These are phyloP conservation scores for Diplosphaera chodatii DNA, from an alignment of 139 green algal genomes.

Conservation along the genomic window DNA sequence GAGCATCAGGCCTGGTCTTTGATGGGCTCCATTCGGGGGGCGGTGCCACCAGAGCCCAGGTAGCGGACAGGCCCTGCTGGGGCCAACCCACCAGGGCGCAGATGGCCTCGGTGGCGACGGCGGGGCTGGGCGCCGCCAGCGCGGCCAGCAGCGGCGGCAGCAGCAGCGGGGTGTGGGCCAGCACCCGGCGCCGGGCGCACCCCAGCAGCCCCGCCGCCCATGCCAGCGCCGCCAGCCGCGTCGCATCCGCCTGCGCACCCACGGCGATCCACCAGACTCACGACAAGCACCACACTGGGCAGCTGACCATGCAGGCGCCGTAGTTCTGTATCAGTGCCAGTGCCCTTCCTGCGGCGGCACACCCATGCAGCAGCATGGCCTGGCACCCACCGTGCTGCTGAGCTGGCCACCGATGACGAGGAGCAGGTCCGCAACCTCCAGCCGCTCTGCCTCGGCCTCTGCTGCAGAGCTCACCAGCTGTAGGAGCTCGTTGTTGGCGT, in stretches of 20 bases:
- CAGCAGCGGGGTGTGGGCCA: constrained; percentile 50
- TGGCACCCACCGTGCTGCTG: constrained; percentile 17
- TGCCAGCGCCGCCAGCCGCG: constrained; percentile 72
- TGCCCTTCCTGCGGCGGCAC: no score
- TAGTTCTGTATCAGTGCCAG: no score
- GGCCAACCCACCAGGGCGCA: constrained; percentile 18
- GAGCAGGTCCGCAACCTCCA: constrained; percentile 23
- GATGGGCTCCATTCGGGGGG: no score
- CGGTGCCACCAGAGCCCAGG: no score
- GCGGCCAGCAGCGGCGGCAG: constrained; percentile 62
- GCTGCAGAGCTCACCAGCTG: constrained; percentile 12
- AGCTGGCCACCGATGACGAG: constrained; percentile 44
- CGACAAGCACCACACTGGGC: no score
- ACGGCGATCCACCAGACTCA: no score
- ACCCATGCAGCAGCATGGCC: no score
- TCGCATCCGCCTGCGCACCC: constrained; percentile 39
- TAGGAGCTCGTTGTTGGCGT: constrained; percentile 33
- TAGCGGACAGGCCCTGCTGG: no score
- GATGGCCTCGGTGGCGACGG: constrained; percentile 48
- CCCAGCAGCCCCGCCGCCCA: constrained; percentile 61
- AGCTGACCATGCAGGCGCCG: no score
- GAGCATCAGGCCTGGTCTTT: no score
- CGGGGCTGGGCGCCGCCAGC: constrained; percentile 39
- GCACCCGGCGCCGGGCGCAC: constrained; percentile 26
- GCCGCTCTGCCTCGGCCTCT: constrained; percentile 7